These are phyloP conservation scores for Myxozyma neotropica DNA, from an alignment of 805 yeast species.

Conservation along the genomic window DNA sequence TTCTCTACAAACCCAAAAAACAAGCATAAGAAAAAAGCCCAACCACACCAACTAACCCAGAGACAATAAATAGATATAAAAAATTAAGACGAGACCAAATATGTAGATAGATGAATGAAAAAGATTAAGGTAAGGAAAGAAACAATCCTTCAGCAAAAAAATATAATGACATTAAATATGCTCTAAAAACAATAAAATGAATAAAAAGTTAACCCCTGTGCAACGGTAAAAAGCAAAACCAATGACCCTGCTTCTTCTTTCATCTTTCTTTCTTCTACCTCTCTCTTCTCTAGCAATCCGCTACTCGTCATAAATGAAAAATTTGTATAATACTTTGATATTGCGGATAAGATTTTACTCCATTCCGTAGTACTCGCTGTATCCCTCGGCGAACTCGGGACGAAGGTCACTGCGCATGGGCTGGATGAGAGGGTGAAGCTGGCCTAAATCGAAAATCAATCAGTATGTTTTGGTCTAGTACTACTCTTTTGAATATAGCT, in stretches of 20 bases:
- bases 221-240: not conserved
- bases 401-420: conserved; percentile 85
- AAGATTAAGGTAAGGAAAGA: not conserved
- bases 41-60: conserved; percentile 20
- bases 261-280: not conserved
- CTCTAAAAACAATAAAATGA: conserved; percentile 1
- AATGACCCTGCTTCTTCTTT: not conserved
- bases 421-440: conserved; percentile 80
- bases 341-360: conserved; percentile 13
- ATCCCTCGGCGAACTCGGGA: conserved; percentile 62
- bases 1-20: conserved; percentile 28
- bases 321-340: not conserved
- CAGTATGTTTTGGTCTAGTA: conserved; percentile 8
- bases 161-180: conserved; percentile 21
- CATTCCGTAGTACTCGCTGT: conserved; percentile 31
- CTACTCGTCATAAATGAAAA: not conserved
- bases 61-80: not conserved
- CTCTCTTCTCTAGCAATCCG: conserved; percentile 1
- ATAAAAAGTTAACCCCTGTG: conserved; percentile 10
- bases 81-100: conserved; percentile 5
- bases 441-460: conserved; percentile 45
- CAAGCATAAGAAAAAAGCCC: conserved; percentile 10
- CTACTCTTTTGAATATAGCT: not conserved
- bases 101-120: conserved; percentile 1
- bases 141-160: conserved; percentile 1